These are phyloP conservation scores for Puccinia novopanici DNA, from an alignment of 1,284 basidiomycete species.

Conservation along the genomic window DNA sequence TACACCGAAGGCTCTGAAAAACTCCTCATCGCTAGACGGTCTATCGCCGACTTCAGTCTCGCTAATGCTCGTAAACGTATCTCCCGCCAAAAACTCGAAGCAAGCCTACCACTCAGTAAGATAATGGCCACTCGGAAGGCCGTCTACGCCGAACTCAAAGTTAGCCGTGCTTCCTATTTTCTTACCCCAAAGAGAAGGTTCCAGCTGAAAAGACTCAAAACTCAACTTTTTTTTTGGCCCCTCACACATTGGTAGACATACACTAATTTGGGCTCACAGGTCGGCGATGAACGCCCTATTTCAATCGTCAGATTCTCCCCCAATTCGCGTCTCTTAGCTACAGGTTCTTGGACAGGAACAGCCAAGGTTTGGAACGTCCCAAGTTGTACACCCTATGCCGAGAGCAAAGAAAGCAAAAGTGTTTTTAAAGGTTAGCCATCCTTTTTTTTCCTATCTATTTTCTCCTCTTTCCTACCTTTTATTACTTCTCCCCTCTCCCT, in stretches of 20 bases:
- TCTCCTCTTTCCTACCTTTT: background rate
- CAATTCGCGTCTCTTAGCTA: conserved; percentile 80
- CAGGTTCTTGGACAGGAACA: conserved; percentile 92
- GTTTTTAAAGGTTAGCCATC: conserved; percentile 47
- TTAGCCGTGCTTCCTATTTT: conserved; percentile 59
- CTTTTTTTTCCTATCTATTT: background rate
- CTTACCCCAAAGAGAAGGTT: background rate
- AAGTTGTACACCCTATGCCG: conserved; percentile 59
- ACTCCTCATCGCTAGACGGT: conserved; percentile 77
- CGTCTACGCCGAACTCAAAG: conserved; percentile 84
- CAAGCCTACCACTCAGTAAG: conserved; percentile 80
- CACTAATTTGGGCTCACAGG: conserved; percentile 90
- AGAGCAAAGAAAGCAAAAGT: conserved; percentile 48
- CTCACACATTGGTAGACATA: conserved; percentile 68
- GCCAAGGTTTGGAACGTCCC: conserved; percentile 95
- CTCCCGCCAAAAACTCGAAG: conserved; percentile 83
- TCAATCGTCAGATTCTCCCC: conserved; percentile 93
- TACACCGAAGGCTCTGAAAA: conserved; percentile 87
- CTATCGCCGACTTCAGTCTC: conserved; percentile 86
- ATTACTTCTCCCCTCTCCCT: background rate
- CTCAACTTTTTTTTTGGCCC: background rate
- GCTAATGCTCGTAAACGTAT: conserved; percentile 88
- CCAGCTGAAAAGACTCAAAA: background rate
- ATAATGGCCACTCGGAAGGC: conserved; percentile 88
- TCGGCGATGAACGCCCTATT: conserved; percentile 91